Percentiles rank a stretch among this genome's conserved stretches.
These are phyloP conservation scores for Hypomontagnella submonticulosa DNA, from an alignment of 495 filamentous ascomycete species.

Conservation along the genomic window DNA sequence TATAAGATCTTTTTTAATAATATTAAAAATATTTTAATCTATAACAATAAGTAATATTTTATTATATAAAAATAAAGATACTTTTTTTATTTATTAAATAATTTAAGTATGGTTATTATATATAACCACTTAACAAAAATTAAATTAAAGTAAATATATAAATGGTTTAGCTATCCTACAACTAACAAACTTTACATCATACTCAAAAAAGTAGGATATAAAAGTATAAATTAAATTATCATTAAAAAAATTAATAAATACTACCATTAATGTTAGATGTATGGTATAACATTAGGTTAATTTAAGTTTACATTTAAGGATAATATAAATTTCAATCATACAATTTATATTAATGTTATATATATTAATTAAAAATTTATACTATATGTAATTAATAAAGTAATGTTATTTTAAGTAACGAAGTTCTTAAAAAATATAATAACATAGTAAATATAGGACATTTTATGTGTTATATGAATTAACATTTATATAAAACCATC, in stretches of 20 bases:
- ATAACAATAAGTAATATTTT: constrained; percentile 8
- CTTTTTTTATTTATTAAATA: neutral
- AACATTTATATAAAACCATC: neutral
- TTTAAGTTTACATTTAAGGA: constrained; percentile 7
- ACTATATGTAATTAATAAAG: constrained; percentile 9
- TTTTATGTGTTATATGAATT: neutral
- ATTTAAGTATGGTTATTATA: neutral
- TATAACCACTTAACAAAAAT: neutral
- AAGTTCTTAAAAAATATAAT: constrained; percentile 8
- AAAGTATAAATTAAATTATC: neutral
- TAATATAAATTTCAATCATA: too few species aligned
- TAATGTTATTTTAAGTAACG: neutral
- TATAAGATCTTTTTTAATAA: constrained; percentile 5
- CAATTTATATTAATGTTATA: constrained; percentile 1
- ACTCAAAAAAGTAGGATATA: neutral
- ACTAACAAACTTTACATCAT: neutral
- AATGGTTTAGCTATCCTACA: too few species aligned
- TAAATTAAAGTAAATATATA: constrained; percentile 4
- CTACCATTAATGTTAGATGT: constrained; percentile 7
- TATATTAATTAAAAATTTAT: constrained; percentile 1
- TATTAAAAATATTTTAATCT: constrained; percentile 1
- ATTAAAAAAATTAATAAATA: constrained; percentile 12
- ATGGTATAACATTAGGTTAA: neutral
- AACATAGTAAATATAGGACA: constrained; percentile 4
- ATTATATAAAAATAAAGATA: neutral